Percentiles rank a stretch among this genome's conserved stretches.
Evolutionary conservation across 805 yeast species (phyloP).

Genomic region (Wickerhamomyces alni): DNA sequence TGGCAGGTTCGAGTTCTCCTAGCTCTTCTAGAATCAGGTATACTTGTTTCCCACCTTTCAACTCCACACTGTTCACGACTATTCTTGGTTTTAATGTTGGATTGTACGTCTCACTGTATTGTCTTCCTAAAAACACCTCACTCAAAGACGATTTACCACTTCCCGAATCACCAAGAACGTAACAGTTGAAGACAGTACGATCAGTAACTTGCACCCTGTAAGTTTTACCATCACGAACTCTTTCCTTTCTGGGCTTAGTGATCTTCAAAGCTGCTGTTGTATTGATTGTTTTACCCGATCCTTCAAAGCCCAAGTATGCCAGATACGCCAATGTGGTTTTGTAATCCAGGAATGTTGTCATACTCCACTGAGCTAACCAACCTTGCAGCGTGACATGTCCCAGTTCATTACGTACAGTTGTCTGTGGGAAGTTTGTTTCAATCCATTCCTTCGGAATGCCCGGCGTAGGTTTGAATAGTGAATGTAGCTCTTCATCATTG

Average conservation of each 20-base stretch:
- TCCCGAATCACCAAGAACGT: slow-evolving; percentile 75
- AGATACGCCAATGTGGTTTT: slow-evolving; percentile 81
- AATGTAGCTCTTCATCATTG: slow-evolving; percentile 60
- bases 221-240: slow-evolving; percentile 58
- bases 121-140: slow-evolving; percentile 74
- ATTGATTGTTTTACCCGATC: slow-evolving; percentile 19
- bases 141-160: slow-evolving; percentile 85
- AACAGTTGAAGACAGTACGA: slow-evolving; percentile 89
- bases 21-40: slow-evolving; percentile 86
- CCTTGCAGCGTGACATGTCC: slow-evolving; percentile 93
- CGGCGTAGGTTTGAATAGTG: slow-evolving; percentile 83
- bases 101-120: slow-evolving; percentile 61
- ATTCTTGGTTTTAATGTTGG: slow-evolving; percentile 79
- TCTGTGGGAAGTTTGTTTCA: slow-evolving; percentile 76
- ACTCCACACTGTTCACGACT: slow-evolving; percentile 88
- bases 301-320: slow-evolving; percentile 86
- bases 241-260: slow-evolving; percentile 71
- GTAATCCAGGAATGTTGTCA: slow-evolving; percentile 86
- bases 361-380: slow-evolving; percentile 98
- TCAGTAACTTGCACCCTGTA: slow-evolving; percentile 70
- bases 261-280: slow-evolving; percentile 57
- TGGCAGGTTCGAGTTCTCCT: slow-evolving; percentile 81
- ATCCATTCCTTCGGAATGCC: slow-evolving; percentile 88
- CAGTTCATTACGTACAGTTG: slow-evolving; percentile 85
- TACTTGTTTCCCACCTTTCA: slow-evolving; percentile 93